Conservation (phyloP, 805 yeast species). For the Scheffersomyces ergatensis region DNA sequence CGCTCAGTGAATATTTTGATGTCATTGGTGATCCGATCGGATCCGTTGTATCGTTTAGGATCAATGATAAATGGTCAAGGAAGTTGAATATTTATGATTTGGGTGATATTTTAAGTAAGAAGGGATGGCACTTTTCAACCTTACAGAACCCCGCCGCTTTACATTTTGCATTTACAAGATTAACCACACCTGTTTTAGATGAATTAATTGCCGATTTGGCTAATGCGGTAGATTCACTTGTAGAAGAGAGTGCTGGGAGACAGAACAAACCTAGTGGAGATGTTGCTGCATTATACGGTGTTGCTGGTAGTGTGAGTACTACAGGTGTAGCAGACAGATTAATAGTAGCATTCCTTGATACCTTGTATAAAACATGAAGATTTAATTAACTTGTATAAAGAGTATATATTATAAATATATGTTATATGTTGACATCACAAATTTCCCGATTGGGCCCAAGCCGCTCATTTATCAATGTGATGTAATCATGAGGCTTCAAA, state of each 20-base stretch:
- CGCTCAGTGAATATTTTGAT: conserved; percentile 51
- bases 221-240: conserved; percentile 26
- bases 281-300: conserved; percentile 91
- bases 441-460: too few relatives aligned
- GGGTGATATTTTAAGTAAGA: conserved; percentile 63
- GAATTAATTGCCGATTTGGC: conserved; percentile 55
- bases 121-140: conserved; percentile 88
- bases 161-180: conserved; percentile 82
- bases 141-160: conserved; percentile 89
- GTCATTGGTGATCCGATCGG: conserved; percentile 83
- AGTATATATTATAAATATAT: too few relatives aligned
- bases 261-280: conserved; percentile 36
- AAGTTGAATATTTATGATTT: conserved; percentile 70
- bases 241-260: conserved; percentile 12
- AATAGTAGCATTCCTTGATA: conserved; percentile 78
- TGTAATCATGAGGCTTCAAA: too few relatives aligned
- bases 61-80: conserved; percentile 25
- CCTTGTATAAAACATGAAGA: conserved; percentile 64
- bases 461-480: too few relatives aligned
- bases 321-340: conserved; percentile 79
- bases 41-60: conserved; percentile 79
- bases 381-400: background rate
- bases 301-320: conserved; percentile 87
- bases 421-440: background rate
- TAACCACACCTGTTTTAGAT: conserved; percentile 61